Evolutionary conservation across 148 eudicot genomes (phyloP), one percentile per base, ranked within the genome.

Genomic region (Agrostemma githago): DNA sequence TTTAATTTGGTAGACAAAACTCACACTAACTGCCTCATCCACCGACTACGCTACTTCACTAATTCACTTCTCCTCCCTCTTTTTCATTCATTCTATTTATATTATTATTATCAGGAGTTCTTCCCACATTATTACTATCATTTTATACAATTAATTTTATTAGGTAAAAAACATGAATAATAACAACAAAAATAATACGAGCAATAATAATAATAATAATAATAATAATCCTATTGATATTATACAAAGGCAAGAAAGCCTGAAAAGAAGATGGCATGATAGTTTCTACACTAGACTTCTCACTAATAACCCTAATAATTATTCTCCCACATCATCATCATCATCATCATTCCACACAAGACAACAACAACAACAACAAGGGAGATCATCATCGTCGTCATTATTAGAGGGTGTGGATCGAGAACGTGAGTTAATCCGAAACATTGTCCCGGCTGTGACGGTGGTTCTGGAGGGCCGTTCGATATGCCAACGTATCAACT

Each of bases 401-500:
- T 26, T 26, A 26, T 20, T 44, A 14, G 43, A 43, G 14, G 76
- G 59, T 34, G 57, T 21, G 10, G 71, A 54, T 3, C 56, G 67
- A 3, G 82, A 69, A 8, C 58, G 73, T 5, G 82, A 79, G 39
- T 68, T 79, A 56, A 74, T 86, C 34, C 66, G 82, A 0, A 74
- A 78, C 21, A 85, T 87, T 11, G 83, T 85, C 7, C 97, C 97
- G 6, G 80, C 90, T 8, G 89, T 92, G 70, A 92, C 97, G 4
- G 97, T 92, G 74, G 97, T 89, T 75, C 82, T 92, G 0, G 97
- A 92, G 83, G 97, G 97, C 17, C 86, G 97, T 6, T 83, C 95
- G 11, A 92, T 92, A 63, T 92, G 97, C 80, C 95, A 92, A 53
- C 87, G 92, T 0, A 82, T 92, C 59, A 87, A 87, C 81, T 90